phyloP scores from a whole-genome alignment of 257 asterid genomes.

The Solanum gandarillasii region DNA sequence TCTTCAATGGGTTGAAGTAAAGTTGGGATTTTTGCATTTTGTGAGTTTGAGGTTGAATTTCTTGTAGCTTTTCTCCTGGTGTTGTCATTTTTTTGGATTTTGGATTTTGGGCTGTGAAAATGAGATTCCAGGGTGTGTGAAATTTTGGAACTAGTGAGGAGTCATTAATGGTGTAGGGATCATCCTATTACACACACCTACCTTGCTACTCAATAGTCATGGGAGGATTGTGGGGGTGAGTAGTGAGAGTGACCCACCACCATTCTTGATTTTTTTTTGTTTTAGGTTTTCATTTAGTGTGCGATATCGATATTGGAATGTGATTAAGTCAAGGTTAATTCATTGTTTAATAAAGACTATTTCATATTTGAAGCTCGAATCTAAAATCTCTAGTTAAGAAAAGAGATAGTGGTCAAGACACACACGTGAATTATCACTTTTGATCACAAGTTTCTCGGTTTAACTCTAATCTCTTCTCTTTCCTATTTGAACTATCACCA shows the following conservation, averaged over 20 bases:
- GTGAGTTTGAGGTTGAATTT: background rate
- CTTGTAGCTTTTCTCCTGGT: background rate
- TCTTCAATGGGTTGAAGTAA: background rate
- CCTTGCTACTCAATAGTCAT: slow-evolving; percentile 2
- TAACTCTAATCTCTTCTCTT: background rate
- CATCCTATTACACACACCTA: slow-evolving; percentile 7
- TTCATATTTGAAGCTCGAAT: background rate
- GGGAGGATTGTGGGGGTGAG: slow-evolving; percentile 8
- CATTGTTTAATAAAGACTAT: background rate
- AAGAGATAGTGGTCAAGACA: fast-evolving
- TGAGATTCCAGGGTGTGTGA: slow-evolving; percentile 18
- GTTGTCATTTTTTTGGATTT: background rate
- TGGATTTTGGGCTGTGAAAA: slow-evolving; percentile 14
- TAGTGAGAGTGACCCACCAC: slow-evolving; percentile 30
- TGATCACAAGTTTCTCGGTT: background rate
- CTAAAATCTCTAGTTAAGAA: background rate
- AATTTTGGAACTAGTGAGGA: background rate
- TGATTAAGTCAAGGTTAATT: fast-evolving
- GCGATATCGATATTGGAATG: fast-evolving
- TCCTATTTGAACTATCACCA: background rate
- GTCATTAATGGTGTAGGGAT: slow-evolving; percentile 17
- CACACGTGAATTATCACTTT: background rate
- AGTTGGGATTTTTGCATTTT: slow-evolving; percentile 32
- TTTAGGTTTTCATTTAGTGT: background rate
- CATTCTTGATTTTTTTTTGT: background rate